A percentile compares a stretch with the other conserved stretches of the same genome.
phyloP scores from a whole-genome alignment of 495 filamentous ascomycete genomes.

The Penicillium macrosclerotiorum region DNA sequence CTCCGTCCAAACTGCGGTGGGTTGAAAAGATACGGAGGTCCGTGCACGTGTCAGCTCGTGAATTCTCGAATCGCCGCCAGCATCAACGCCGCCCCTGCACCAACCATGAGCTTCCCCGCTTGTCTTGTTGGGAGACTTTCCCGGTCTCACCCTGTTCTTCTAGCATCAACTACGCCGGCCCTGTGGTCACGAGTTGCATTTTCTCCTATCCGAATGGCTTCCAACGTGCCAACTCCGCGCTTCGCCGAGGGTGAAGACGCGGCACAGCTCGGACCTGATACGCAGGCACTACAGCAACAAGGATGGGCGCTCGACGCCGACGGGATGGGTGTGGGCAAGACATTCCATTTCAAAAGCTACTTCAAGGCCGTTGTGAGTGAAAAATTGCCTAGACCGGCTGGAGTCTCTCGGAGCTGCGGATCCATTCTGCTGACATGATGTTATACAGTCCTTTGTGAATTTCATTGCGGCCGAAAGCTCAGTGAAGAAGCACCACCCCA shows the following conservation, averaged over 20 bases:
- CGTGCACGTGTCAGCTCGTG: no score
- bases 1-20: no score
- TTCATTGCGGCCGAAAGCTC: constrained; percentile 41
- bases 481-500: constrained; percentile 46
- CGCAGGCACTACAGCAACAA: constrained; percentile 26
- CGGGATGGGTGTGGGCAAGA: constrained; percentile 40
- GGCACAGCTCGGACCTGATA: constrained; percentile 22
- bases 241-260: constrained; percentile 38
- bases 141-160: constrained; percentile 2
- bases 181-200: neutral
- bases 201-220: constrained; percentile 19
- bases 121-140: constrained; percentile 8
- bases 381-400: constrained; percentile 4
- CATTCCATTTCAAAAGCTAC: constrained; percentile 45
- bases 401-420: no score
- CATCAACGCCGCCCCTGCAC: neutral
- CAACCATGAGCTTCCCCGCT: constrained; percentile 7
- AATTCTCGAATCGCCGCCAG: no score
- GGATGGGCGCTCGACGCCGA: constrained; percentile 41
- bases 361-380: constrained; percentile 43
- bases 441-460: constrained; percentile 38
- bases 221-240: constrained; percentile 19
- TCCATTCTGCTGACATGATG: neutral
- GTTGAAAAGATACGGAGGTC: no score
- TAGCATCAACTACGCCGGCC: neutral